phyloP scores from a whole-genome alignment of 306 rosid species.

The Fragaria vesca region DNA sequence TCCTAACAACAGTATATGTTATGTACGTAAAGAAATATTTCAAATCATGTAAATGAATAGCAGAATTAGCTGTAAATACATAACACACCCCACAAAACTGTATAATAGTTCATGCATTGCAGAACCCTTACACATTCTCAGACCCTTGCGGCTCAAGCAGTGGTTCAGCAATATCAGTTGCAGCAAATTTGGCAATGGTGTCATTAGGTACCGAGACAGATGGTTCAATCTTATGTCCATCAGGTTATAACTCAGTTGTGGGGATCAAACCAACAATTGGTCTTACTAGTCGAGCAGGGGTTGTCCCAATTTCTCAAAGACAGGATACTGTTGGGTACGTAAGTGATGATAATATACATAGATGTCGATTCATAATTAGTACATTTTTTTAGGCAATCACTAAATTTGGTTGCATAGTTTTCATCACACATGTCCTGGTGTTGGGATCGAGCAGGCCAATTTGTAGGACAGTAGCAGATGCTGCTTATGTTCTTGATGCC shows the following conservation, averaged over 20 bases:
- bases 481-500: constrained; percentile 64
- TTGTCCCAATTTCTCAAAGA: constrained; percentile 50
- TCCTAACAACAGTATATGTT: neutral
- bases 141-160: constrained; percentile 67
- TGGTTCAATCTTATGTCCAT: constrained; percentile 61
- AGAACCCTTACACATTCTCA: constrained; percentile 58
- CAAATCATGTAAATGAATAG: neutral
- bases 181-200: constrained; percentile 59
- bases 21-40: neutral
- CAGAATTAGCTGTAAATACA: neutral
- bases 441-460: constrained; percentile 48
- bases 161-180: constrained; percentile 63
- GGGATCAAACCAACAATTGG: constrained; percentile 72
- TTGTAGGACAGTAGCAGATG: constrained; percentile 74
- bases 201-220: constrained; percentile 66
- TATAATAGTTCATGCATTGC: neutral
- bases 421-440: neutral
- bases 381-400: neutral
- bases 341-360: neutral
- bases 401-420: neutral
- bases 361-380: neutral
- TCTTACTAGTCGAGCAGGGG: constrained; percentile 69
- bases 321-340: constrained; percentile 66
- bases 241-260: constrained; percentile 62
- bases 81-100: neutral